A percentile compares a stretch with the other conserved stretches of the same genome.
phyloP scores from a whole-genome alignment of 345 rosid genomes.

The Camelina neglecta region DNA sequence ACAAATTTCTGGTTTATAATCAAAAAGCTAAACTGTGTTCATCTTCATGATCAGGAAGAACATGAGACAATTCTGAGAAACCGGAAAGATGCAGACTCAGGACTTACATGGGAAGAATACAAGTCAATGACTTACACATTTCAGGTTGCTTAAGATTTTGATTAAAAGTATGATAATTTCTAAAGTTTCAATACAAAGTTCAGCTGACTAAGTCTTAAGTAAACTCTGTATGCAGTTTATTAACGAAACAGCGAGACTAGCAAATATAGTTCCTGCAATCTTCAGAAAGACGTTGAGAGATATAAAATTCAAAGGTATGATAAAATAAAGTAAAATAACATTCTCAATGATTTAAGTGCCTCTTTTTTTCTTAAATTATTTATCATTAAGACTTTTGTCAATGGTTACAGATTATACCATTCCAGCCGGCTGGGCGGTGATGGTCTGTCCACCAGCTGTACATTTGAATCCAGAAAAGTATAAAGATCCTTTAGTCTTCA shows the following conservation, averaged over 20 bases:
- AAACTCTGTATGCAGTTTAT: slow-evolving; percentile 63
- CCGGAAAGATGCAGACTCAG: slow-evolving; percentile 56
- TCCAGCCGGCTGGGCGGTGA: slow-evolving; percentile 97
- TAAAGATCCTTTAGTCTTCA: slow-evolving; percentile 79
- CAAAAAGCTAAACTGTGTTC: slow-evolving; percentile 25
- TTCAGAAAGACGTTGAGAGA: slow-evolving; percentile 85
- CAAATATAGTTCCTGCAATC: slow-evolving; percentile 93
- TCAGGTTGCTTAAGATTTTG: slow-evolving; percentile 59
- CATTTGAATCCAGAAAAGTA: slow-evolving; percentile 81
- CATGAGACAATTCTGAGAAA: slow-evolving; percentile 70
- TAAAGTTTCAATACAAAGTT: slow-evolving; percentile 11
- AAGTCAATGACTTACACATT: slow-evolving; percentile 96
- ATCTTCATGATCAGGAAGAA: slow-evolving; percentile 69
- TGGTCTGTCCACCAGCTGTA: slow-evolving; percentile 98
- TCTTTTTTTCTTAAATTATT: slow-evolving; percentile 22
- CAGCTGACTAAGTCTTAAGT: slow-evolving; percentile 30
- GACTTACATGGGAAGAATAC: slow-evolving; percentile 93
- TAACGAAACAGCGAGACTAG: slow-evolving; percentile 89
- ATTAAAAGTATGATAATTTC: neutral
- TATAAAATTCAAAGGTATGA: slow-evolving; percentile 73
- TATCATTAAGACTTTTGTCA: slow-evolving; percentile 34
- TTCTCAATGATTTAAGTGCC: slow-evolving; percentile 6
- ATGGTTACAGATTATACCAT: slow-evolving; percentile 73
- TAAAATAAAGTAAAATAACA: neutral
- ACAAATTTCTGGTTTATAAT: slow-evolving; percentile 3